These are phyloP conservation scores for Stromatinia cepivora DNA, from an alignment of 2,329 filamentous ascomycete genomes.

Conservation along the genomic window DNA sequence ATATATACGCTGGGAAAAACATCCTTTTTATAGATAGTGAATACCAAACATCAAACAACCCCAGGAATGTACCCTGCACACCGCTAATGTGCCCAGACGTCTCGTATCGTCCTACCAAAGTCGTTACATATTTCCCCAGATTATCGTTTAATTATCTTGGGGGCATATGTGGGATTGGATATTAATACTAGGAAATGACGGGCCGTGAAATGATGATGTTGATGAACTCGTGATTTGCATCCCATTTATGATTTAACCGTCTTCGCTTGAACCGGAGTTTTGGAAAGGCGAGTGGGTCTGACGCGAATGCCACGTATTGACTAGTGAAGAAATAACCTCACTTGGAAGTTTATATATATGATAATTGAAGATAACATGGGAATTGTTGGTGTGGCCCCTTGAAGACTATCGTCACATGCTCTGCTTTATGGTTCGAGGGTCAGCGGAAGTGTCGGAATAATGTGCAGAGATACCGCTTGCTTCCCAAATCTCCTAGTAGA, in stretches of 20 bases:
- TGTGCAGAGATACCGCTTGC: background rate
- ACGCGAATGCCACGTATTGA: constrained; percentile 9
- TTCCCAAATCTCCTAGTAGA: background rate
- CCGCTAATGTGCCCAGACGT: background rate
- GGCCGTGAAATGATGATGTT: constrained; percentile 17
- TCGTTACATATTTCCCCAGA: background rate
- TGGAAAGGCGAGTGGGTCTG: background rate
- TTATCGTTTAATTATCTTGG: constrained; percentile 2
- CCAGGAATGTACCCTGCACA: background rate
- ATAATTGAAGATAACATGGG: background rate
- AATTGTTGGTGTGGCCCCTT: background rate
- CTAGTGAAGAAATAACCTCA: background rate
- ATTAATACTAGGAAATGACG: constrained; percentile 16
- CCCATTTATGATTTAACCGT: constrained; percentile 1
- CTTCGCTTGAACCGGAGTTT: constrained; percentile 14
- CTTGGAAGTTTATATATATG: background rate
- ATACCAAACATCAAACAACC: background rate
- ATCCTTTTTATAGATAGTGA: background rate
- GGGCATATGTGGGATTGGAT: background rate
- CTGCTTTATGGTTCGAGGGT: background rate
- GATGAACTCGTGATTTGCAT: constrained; percentile 17
- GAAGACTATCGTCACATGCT: background rate
- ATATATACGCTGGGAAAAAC: background rate
- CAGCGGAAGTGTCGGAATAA: background rate
- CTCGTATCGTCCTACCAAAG: background rate